phyloP scores from a whole-genome alignment of 768 basidiomycete genomes.

The Mycena capillaripes region DNA sequence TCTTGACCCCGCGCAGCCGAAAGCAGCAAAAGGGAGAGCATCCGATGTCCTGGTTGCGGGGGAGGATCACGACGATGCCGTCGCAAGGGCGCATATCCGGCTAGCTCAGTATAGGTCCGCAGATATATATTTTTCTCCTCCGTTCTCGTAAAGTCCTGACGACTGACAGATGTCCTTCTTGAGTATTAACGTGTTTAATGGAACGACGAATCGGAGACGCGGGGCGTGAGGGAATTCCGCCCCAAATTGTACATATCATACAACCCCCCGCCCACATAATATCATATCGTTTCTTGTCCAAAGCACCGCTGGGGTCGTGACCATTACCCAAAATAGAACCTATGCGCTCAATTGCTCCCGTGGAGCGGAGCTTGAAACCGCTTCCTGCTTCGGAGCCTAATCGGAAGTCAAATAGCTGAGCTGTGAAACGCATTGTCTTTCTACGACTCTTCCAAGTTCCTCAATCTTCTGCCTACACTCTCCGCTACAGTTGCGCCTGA shows the following conservation, averaged over 20 bases:
- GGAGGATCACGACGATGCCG: slow-evolving; percentile 16
- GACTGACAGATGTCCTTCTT: slow-evolving; percentile 9
- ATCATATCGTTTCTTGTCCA: not conserved
- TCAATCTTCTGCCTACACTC: no score
- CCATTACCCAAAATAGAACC: no score
- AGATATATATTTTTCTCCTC: no score
- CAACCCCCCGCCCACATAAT: not conserved
- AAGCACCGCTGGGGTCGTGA: no score
- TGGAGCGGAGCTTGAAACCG: not conserved
- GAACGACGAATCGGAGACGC: no score
- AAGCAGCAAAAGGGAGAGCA: not conserved
- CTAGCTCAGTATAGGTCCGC: slow-evolving; percentile 30
- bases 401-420: not conserved
- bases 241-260: slow-evolving; percentile 23
- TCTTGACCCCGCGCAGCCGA: slow-evolving; percentile 32
- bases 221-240: no score
- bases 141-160: not conserved
- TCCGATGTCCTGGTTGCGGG: not conserved
- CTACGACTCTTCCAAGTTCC: slow-evolving; percentile 2
- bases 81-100: slow-evolving; percentile 19
- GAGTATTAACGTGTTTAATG: slow-evolving; percentile 7
- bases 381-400: not conserved
- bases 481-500: not conserved
- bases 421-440: not conserved
- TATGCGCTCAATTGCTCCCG: not conserved